Evolutionary conservation across 73 alveolate species (phyloP), one percentile per base, ranked within the genome.

Genomic region (Breviolum minutum): DNA sequence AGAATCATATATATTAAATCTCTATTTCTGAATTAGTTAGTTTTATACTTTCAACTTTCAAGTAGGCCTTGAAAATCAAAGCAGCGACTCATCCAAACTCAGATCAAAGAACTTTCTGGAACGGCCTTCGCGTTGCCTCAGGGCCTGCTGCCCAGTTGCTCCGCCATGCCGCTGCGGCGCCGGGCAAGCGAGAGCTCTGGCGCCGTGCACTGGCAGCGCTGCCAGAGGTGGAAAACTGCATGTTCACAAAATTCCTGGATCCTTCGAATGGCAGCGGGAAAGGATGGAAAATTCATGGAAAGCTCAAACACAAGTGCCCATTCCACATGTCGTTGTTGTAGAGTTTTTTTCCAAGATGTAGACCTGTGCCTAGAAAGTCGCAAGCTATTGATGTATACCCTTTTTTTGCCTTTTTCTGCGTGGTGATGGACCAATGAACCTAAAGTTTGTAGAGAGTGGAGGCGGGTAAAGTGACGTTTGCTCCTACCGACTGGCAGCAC

Each of bases 141-240:
- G 94, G 94, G 29, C 94, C 94, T 16, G 94, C 94, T 8, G 79
- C 94, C 30, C 80, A 86, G 94, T 79, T 86, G 20, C 80, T 86
- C 22, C 94, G 94, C 30, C 16, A 26, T 11, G 77, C 26, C 14
- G 94, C 80, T 20, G 29, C 77, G 63, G 94, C 94, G 30, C 94
- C 94, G 20, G 19, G 5, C 32, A 62, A 63, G 63, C 94, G 94
- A 7, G 81, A 86, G 77, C 81, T 86, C n/a, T 86, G 94, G 94
- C 94, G 94, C 17, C 24, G 63, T 6, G 80, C 77, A 79, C 79
- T 86, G 80, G 94, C 94, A 26, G 94, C 94, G 94, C 63, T 86
- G 94, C 94, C 94, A 26, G 63, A 22, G 54, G 54, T 40, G 54
- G 54, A 40, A 40, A 40, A 40, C 54, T 40, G 54, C 54, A 40